Base-by-base conservation (phyloP, 2,329 filamentous ascomycete species). In the Phialophora verrucosa region DNA sequence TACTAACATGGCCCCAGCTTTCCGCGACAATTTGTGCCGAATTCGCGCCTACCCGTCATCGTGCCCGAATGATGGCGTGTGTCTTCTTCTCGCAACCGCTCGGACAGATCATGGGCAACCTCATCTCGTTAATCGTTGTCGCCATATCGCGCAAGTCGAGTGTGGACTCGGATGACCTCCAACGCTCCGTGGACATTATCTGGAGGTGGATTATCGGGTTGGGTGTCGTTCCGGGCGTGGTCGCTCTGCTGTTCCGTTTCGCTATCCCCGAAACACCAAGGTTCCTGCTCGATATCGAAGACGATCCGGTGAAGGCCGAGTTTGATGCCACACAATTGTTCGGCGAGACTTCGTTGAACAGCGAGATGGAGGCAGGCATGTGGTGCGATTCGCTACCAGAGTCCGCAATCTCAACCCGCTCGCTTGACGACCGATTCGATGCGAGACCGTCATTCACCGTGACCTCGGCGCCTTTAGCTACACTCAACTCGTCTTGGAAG, bases 51-150 rank as follows among this genome's bases (percentile, higher is more conserved):
- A 90, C 87, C 0, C 84, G 83, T 56, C 87, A 87, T n/a, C 81
- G 88, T 57, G 85, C 85, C n/a, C 85, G 83, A 23, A 90, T 90
- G 88, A 79, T 91, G 69, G 86, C 88, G 5, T 84, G 83, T 3
- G 87, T 91, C 35, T 90, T 91, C 74, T 82, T 89, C 71, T 90
- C 89, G 85, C 88, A 91, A 70, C 87, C 88, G 0, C 78, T 90
- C 8, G 88, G 88, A 5, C 88, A 90, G 73, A 84, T 89, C 1
- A 80, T 88, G 1, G 88, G 88, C 14, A 88, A 89, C 68, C 76
- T 89, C 4, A 85, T 90, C 11, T 85, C 86, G 3, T 76, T 89
- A 4, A 70, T 82, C 67, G 76, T 83, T 35, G 76, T 81, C 56
- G 73, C 75, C 38, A 69, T 75, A 31, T 72, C 71, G 54, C 74